Conservation (phyloP, 345 rosid species). For the Populus deltoides region DNA sequence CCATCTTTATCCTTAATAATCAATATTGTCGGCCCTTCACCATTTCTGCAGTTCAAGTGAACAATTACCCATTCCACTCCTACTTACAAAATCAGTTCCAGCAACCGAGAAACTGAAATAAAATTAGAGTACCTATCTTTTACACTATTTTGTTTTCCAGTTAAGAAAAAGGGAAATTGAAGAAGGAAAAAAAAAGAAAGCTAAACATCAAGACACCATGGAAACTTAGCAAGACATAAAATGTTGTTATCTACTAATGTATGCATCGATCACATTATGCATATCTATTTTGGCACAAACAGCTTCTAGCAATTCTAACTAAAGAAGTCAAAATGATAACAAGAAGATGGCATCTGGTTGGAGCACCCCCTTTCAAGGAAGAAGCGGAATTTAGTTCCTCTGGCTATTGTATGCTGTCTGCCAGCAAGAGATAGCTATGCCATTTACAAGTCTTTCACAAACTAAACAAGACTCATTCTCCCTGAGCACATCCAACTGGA, state of each 20-base stretch:
- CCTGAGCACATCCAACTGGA: too few relatives aligned
- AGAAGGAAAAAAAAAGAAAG: not conserved
- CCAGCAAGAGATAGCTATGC: too few relatives aligned
- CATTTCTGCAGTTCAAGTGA: slow-evolving; percentile 54
- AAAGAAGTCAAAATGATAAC: not conserved
- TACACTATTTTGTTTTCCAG: not conserved
- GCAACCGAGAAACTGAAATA: slow-evolving; percentile 18
- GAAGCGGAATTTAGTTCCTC: too few relatives aligned
- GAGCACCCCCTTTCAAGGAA: too few relatives aligned
- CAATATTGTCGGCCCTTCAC: slow-evolving; percentile 61
- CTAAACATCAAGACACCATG: not conserved
- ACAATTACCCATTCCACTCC: slow-evolving; percentile 25
- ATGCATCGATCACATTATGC: not conserved
- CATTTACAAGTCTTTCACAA: too few relatives aligned
- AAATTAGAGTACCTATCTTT: not conserved
- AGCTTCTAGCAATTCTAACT: not conserved
- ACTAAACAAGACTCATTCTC: too few relatives aligned
- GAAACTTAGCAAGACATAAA: not conserved
- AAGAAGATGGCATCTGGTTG: too few relatives aligned
- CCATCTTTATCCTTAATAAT: slow-evolving; percentile 79
- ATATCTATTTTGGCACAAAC: slow-evolving; percentile 1
- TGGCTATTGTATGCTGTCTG: too few relatives aligned
- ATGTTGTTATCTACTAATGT: not conserved
- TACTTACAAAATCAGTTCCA: slow-evolving; percentile 14
- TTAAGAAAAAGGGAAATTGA: not conserved